A percentile compares a stretch with the other conserved stretches of the same genome.
These are phyloP conservation scores for Fusarium solani-melongenae DNA, from an alignment of 2,329 filamentous ascomycete genomes.

Conservation along the genomic window DNA sequence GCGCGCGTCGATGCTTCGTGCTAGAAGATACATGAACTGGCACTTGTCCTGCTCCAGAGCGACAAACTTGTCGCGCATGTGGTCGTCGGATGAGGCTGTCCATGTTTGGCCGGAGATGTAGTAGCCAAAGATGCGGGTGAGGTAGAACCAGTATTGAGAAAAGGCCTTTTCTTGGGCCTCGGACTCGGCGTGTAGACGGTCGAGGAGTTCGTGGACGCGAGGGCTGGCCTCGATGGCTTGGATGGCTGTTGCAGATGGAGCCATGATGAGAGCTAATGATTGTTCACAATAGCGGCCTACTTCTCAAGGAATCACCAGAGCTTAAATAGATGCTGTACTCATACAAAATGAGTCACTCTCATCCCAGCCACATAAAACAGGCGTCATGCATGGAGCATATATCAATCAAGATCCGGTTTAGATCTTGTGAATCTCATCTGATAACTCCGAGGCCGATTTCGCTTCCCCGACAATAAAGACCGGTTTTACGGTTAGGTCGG, in stretches of 20 bases:
- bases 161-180: constrained; percentile 40
- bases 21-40: constrained; percentile 65
- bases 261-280: constrained; percentile 12
- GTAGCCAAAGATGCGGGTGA: constrained; percentile 34
- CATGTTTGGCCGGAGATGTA: constrained; percentile 41
- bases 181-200: constrained; percentile 43
- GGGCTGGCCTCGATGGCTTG: constrained; percentile 40
- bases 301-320: not conserved
- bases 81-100: constrained; percentile 44
- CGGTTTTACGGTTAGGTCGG: not conserved
- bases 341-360: not conserved
- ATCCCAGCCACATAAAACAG: not conserved
- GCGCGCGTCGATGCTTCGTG: constrained; percentile 59
- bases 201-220: constrained; percentile 41
- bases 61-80: constrained; percentile 68
- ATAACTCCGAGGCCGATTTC: constrained; percentile 31
- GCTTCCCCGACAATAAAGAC: not conserved
- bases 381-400: not conserved
- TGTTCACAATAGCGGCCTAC: not conserved
- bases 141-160: constrained; percentile 43
- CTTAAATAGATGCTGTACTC: constrained; percentile 8
- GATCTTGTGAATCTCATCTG: constrained; percentile 6
- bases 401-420: not conserved
- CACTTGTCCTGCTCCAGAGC: constrained; percentile 70
- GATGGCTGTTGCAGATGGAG: constrained; percentile 28